A percentile compares a stretch with the other conserved stretches of the same genome.
phyloP scores from a whole-genome alignment of 805 yeast species.

The Ogataea wickerhamii region DNA sequence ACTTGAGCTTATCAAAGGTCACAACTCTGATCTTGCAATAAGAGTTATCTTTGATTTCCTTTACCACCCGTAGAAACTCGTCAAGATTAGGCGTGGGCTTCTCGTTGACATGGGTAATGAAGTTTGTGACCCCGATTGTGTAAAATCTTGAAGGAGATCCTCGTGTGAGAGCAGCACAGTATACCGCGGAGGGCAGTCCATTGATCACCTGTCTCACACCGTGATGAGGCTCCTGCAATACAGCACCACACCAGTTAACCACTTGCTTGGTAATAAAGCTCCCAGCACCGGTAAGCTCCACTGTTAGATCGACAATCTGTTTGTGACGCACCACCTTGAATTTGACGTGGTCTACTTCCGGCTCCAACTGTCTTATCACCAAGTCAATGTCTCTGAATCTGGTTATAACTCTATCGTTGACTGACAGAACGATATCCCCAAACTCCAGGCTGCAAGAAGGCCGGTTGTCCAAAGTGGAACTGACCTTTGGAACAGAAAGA shows the following conservation, averaged over 20 bases:
- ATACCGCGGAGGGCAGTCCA: constrained; percentile 77
- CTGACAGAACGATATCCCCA: constrained; percentile 77
- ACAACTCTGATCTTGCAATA: constrained; percentile 79
- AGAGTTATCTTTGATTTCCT: constrained; percentile 68
- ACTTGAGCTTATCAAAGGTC: constrained; percentile 81
- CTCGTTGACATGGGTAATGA: constrained; percentile 87
- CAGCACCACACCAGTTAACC: constrained; percentile 79
- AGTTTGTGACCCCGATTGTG: constrained; percentile 72
- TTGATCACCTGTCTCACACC: constrained; percentile 84
- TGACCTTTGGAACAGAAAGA: constrained; percentile 64
- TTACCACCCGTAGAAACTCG: constrained; percentile 63
- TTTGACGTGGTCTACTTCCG: constrained; percentile 31
- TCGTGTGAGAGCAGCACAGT: constrained; percentile 65
- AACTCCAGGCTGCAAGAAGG: constrained; percentile 38
- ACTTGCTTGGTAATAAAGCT: constrained; percentile 60
- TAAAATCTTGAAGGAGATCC: constrained; percentile 89
- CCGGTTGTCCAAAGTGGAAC: constrained; percentile 28
- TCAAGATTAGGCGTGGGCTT: constrained; percentile 65
- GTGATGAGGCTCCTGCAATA: constrained; percentile 86
- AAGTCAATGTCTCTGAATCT: constrained; percentile 61
- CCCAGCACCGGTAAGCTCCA: constrained; percentile 61
- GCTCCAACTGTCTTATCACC: constrained; percentile 40
- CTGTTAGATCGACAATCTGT: constrained; percentile 54
- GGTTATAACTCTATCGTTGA: constrained; percentile 61
- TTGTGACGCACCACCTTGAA: constrained; percentile 74